These are phyloP conservation scores for Phialemoniopsis sp. DNA, from an alignment of 2,329 filamentous ascomycete genomes.

Conservation along the genomic window DNA sequence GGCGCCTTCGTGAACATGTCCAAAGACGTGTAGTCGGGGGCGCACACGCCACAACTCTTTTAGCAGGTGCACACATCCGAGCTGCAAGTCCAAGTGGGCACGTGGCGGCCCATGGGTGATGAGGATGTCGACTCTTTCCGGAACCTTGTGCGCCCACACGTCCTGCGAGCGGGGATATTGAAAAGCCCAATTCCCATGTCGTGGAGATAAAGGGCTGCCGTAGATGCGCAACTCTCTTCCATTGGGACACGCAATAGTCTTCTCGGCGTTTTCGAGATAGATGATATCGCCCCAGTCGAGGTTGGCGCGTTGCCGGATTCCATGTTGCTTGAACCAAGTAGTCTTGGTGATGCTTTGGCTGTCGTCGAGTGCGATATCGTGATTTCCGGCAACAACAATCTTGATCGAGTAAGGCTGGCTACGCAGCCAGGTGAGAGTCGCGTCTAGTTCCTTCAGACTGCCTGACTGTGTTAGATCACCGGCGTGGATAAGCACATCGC, in stretches of 20 bases:
- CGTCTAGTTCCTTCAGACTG: slow-evolving; percentile 32
- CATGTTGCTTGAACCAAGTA: too few species aligned
- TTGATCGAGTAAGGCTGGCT: slow-evolving; percentile 34
- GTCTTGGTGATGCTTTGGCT: background rate
- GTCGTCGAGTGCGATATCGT: slow-evolving; percentile 8
- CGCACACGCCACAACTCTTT: slow-evolving; percentile 22
- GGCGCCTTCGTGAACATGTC: slow-evolving; percentile 26
- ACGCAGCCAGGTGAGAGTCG: slow-evolving; percentile 34
- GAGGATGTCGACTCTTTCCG: slow-evolving; percentile 22
- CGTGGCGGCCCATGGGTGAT: slow-evolving; percentile 26
- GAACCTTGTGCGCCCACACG: slow-evolving; percentile 17
- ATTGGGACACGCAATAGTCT: slow-evolving; percentile 17
- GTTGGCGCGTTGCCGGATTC: background rate
- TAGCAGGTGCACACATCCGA: slow-evolving; percentile 20
- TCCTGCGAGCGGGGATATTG: slow-evolving; percentile 27
- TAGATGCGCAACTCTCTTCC: slow-evolving; percentile 24
- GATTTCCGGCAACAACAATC: slow-evolving; percentile 40
- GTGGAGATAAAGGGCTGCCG: slow-evolving; percentile 26
- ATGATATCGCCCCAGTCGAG: slow-evolving; percentile 25
- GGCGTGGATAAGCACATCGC: slow-evolving; percentile 42
- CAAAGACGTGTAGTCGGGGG: slow-evolving; percentile 28
- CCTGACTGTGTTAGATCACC: slow-evolving; percentile 43
- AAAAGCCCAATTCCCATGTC: slow-evolving; percentile 33
- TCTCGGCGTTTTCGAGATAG: slow-evolving; percentile 24
- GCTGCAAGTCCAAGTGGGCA: slow-evolving; percentile 23